Percentiles rank a stretch among this genome's conserved stretches.
These are phyloP conservation scores for Penicillium coffeae DNA, from an alignment of 495 filamentous ascomycete genomes.

Conservation along the genomic window DNA sequence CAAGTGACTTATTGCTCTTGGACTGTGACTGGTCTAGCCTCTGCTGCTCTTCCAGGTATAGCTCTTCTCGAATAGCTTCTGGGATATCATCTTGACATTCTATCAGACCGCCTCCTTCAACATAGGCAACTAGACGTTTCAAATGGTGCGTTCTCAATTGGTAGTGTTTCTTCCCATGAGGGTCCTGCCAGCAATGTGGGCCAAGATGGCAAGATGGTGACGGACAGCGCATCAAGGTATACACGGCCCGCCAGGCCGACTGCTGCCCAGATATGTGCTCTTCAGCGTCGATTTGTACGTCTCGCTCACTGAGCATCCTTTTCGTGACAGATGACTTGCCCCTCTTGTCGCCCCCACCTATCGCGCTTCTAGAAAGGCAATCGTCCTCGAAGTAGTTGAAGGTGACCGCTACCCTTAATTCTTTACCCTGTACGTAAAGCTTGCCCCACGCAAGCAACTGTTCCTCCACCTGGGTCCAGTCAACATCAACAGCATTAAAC, in stretches of 20 bases:
- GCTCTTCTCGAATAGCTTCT: constrained; percentile 9
- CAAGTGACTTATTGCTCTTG: constrained; percentile 7
- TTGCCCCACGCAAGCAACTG: constrained; percentile 3
- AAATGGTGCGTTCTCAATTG: constrained; percentile 24
- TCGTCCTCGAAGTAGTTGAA: constrained; percentile 11
- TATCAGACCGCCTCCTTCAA: constrained; percentile 17
- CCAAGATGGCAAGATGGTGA: constrained; percentile 22
- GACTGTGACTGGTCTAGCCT: constrained; percentile 18
- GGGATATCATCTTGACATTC: constrained; percentile 27
- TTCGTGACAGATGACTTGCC: constrained; percentile 13
- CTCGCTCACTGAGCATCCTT: constrained; percentile 19
- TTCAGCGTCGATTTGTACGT: constrained; percentile 27
- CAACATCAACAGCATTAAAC: not conserved
- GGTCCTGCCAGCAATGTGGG: constrained; percentile 30
- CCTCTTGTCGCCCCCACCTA: constrained; percentile 16
- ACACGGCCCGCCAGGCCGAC: constrained; percentile 25
- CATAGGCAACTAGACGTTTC: constrained; percentile 21
- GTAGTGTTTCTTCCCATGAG: constrained; percentile 29
- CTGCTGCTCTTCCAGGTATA: constrained; percentile 32
- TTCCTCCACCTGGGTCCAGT: constrained; percentile 5
- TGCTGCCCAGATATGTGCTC: constrained; percentile 16
- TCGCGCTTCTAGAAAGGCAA: not conserved
- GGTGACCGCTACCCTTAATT: constrained; percentile 10
- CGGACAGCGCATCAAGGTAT: constrained; percentile 26
- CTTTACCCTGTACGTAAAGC: constrained; percentile 8